Percentiles rank a stretch among this genome's conserved stretches.
Evolutionary conservation across 2,329 filamentous ascomycete species (phyloP).

Genomic region (Dothiorella sarmentorum): DNA sequence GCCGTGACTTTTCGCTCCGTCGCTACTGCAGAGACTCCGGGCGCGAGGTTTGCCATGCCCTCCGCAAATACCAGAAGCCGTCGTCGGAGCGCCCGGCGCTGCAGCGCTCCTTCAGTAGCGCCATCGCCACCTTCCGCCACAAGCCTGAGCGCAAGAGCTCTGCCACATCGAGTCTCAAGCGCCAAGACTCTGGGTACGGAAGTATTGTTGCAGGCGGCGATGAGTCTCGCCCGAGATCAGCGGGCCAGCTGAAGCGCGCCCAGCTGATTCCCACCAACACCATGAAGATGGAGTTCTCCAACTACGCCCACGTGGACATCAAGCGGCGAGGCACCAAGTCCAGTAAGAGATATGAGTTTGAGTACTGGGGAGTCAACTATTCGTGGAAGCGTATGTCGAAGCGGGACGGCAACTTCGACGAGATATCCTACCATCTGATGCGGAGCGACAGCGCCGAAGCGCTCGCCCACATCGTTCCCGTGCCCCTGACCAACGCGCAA

Average conservation of each 20-base stretch:
- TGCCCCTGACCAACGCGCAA: constrained; percentile 69
- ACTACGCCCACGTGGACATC: constrained; percentile 90
- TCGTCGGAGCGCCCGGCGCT: constrained; percentile 49
- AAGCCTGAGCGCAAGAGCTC: constrained; percentile 52
- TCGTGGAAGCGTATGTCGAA: constrained; percentile 74
- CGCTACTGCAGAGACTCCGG: constrained; percentile 92
- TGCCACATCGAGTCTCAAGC: constrained; percentile 43
- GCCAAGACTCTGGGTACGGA: constrained; percentile 59
- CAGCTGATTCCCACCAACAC: constrained; percentile 62
- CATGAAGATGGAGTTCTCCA: constrained; percentile 91
- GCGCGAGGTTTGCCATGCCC: constrained; percentile 84
- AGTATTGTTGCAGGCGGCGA: constrained; percentile 38
- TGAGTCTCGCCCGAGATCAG: constrained; percentile 31
- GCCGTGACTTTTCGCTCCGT: constrained; percentile 83
- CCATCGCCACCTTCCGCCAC: constrained; percentile 53
- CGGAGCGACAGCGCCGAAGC: constrained; percentile 60
- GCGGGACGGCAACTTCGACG: constrained; percentile 60
- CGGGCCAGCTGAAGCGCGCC: constrained; percentile 36
- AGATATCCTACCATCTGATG: constrained; percentile 76
- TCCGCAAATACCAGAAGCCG: constrained; percentile 63
- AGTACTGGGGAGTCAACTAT: constrained; percentile 88
- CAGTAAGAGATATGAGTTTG: constrained; percentile 80
- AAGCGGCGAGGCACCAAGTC: constrained; percentile 63
- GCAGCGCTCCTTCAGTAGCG: constrained; percentile 59
- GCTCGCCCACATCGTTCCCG: constrained; percentile 82